Conservation (phyloP, 2,329 filamentous ascomycete genomes). For the Dactylellina sp. region DNA sequence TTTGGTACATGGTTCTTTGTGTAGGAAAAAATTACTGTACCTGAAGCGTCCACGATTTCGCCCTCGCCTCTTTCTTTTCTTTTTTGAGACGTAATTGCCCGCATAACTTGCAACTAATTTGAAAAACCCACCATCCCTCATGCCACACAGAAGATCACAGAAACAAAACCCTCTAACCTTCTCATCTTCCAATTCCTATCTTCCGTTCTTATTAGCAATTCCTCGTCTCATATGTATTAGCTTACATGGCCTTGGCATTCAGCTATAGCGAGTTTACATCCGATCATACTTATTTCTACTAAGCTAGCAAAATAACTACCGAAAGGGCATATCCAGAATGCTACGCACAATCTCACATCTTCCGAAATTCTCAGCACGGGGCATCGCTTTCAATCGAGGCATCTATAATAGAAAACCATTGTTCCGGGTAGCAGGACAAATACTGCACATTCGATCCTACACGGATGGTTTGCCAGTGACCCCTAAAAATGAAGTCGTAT, state of each 20-base stretch:
- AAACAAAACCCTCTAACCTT: no score
- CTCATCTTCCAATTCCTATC: no score
- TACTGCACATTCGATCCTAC: constrained; percentile 13
- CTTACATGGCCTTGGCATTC: constrained; percentile 3
- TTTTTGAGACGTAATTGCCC: neutral
- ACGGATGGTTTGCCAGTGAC: constrained; percentile 16
- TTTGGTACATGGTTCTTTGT: no score
- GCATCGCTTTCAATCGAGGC: constrained; percentile 2
- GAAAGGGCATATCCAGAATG: constrained; percentile 27
- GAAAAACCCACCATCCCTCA: neutral
- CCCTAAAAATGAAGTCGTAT: constrained; percentile 42
- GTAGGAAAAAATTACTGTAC: no score
- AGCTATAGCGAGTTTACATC: neutral
- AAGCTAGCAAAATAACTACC: neutral
- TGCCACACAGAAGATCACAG: neutral
- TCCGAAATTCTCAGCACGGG: constrained; percentile 23
- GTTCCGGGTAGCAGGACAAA: neutral
- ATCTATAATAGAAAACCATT: constrained; percentile 15
- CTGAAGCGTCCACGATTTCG: no score
- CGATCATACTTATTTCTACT: neutral
- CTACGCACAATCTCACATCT: constrained; percentile 43
- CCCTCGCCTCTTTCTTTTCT: neutral
- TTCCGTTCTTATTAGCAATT: neutral
- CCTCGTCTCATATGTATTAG: constrained; percentile 15
- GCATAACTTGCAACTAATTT: neutral